phyloP scores from a whole-genome alignment of 2,329 filamentous ascomycete species.

The Tolypocladium guangdongense region DNA sequence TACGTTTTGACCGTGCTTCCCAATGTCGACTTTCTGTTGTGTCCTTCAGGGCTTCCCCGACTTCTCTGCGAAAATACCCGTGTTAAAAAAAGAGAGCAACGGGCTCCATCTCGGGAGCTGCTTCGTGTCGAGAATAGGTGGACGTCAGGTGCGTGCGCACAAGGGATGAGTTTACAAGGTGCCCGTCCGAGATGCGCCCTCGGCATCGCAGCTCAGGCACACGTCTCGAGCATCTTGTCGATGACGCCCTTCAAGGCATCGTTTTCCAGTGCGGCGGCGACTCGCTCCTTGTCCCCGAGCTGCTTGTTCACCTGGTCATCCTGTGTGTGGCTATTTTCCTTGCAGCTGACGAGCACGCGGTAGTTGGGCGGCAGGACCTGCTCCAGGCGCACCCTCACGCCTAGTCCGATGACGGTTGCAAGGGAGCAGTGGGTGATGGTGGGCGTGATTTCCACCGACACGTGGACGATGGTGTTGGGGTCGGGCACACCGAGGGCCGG shows the following conservation, averaged over 20 bases:
- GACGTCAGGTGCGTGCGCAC: not conserved
- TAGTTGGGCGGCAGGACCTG: constrained; percentile 86
- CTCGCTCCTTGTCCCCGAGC: constrained; percentile 88
- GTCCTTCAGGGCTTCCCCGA: not conserved
- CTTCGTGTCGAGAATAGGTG: not conserved
- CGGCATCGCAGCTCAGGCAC: constrained; percentile 35
- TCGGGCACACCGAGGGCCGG: constrained; percentile 27
- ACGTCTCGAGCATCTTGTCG: constrained; percentile 87
- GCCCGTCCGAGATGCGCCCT: no score
- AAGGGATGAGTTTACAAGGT: no score
- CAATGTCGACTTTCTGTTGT: not conserved
- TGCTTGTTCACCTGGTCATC: constrained; percentile 97
- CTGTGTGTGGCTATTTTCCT: constrained; percentile 90
- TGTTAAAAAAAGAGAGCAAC: not conserved
- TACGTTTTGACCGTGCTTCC: no score
- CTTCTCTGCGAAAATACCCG: not conserved
- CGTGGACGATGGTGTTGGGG: constrained; percentile 51
- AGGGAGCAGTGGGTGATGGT: constrained; percentile 96
- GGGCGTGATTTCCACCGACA: constrained; percentile 83
- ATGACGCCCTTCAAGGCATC: constrained; percentile 79
- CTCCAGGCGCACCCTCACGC: constrained; percentile 83
- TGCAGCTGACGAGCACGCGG: constrained; percentile 84
- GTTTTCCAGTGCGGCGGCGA: constrained; percentile 90
- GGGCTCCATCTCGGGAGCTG: not conserved
- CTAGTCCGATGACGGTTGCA: constrained; percentile 90